Evolutionary conservation across 2,329 filamentous ascomycete species (phyloP).

Genomic region (Alternaria sp.): DNA sequence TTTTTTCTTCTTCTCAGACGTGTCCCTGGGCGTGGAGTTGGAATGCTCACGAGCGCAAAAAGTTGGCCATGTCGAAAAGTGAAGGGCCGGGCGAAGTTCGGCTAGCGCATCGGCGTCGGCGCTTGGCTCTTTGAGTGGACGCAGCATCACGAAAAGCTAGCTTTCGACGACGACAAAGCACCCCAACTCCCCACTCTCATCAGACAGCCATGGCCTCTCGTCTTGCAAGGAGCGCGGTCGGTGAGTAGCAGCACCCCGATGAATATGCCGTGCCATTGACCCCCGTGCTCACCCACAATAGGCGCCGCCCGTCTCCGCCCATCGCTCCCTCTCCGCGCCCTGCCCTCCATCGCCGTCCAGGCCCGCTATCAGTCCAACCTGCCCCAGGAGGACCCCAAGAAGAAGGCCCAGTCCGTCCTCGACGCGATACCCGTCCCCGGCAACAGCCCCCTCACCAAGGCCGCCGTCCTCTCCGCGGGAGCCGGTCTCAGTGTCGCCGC

Average conservation of each 20-base stretch:
- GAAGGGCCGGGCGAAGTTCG: slow-evolving; percentile 33
- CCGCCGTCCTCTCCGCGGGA: slow-evolving; percentile 91
- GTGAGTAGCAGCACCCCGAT: slow-evolving; percentile 66
- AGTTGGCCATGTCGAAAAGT: slow-evolving; percentile 28
- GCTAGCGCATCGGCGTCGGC: slow-evolving; percentile 29
- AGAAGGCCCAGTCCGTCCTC: slow-evolving; percentile 95
- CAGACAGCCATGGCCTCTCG: slow-evolving; percentile 90
- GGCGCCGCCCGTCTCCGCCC: slow-evolving; percentile 88
- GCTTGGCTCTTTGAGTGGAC: slow-evolving; percentile 28
- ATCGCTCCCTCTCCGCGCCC: slow-evolving; percentile 74
- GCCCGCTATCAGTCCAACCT: slow-evolving; percentile 79
- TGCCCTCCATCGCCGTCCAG: slow-evolving; percentile 77
- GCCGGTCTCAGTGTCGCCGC: slow-evolving; percentile 92
- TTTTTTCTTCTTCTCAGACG: slow-evolving; percentile 6
- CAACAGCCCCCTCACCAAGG: slow-evolving; percentile 92
- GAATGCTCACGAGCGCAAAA: slow-evolving; percentile 9
- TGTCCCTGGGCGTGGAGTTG: not conserved
- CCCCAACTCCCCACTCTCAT: slow-evolving; percentile 52
- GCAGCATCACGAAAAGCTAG: slow-evolving; percentile 39
- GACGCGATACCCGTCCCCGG: slow-evolving; percentile 93
- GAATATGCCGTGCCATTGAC: slow-evolving; percentile 53
- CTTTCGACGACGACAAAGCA: slow-evolving; percentile 36
- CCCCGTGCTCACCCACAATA: slow-evolving; percentile 54
- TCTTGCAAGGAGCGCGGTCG: slow-evolving; percentile 92
- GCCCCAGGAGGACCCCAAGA: slow-evolving; percentile 88